Base-by-base conservation (phyloP, 202 grass and related monocot genomes). In the Zizania palustris region DNA sequence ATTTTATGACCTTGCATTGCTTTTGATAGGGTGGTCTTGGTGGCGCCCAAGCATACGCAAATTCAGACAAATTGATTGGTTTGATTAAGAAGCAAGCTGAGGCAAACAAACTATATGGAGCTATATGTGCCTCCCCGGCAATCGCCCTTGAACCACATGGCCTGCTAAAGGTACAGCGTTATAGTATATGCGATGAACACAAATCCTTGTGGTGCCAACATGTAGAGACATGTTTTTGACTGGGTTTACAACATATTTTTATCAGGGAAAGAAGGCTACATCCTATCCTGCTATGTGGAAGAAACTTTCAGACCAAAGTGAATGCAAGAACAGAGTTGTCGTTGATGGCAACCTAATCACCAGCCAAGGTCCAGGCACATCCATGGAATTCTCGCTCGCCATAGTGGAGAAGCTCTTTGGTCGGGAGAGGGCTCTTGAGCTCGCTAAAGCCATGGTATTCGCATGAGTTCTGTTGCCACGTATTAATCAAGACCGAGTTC, bases 321-420 rank as follows among this genome's bases (percentile, higher is more conserved):
- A 93, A 67, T 92, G 88, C 57, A 70, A 84, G 36, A 93, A 91
- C 74, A 88, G 96, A 72, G 87, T 96, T 15, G 48, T 99, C 1
- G 75, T 96, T 51, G 96, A 99, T 71, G 89, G 96, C 38, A 96
- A 99, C 78, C 63, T 96, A 50, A 99, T 99, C 61, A 99, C 96
- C 1, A 96, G 96, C 76, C 89, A 93, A 87, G 92, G 96, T 51
- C 90, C 96, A 5, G 92, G 92, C 35, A 99, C 90, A 10, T 82
- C 90, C 14, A 86, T 93, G 85, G 96, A 99, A 69, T 99, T 93
- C 80, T 83, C 90, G 0, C 84, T 93, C 10, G 86, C 83, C 72
- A 82, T 99, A 34, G 89, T 96, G 21, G 89, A 99, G 71, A 96
- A 99, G 81, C 63, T 99, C 5, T 96, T 88, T 69, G 92, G 90